Evolutionary conservation across 139 green algal species (phyloP), one percentile per base, ranked within the genome.

Genomic region (Limnomonas spitsbergensis): DNA sequence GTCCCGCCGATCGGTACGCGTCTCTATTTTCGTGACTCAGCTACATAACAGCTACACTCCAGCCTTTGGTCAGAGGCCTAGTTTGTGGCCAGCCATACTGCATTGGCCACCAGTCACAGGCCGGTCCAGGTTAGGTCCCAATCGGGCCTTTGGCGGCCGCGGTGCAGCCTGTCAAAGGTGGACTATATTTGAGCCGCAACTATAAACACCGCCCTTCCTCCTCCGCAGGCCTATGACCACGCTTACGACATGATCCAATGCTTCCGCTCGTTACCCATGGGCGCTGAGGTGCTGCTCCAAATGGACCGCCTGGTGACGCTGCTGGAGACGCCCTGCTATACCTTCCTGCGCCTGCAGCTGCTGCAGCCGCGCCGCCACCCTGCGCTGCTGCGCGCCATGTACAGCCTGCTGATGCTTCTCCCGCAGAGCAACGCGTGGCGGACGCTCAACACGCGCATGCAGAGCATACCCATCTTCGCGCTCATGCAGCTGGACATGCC

Each of bases 361-460:
- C 88, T 99, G 81, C 81, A 93, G 76, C 92, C 94, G 31, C 76
- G 70, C 1, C 69, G 69, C 2, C 85, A 94, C 70, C 89, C 92
- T 3, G 76, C 83, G 35, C 87, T 99, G 40, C 76, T 97, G 72
- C 78, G 88, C 1, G 85, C 89, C 1, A 80, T 98, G 80, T 94
- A 98, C 81, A 90, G 86, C 3, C 82, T 99, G 70, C 90, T 99
- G n/a, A 95, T 95, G 91, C 89, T 99, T 75, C 88, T 99, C 42
- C 95, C 95, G 14, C 95, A 99, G 86, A 93, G 89, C 36, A 90
- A 94, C 36, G 95, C 95, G 0, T 98, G 97, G 81, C 84, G 88
- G 35, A 92, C 86, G 47, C 86, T 97, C 52, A 85, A 89, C 53
- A 87, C 88, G 1, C 80, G 93, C n/a, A 80, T 97, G 77, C 76